Conservation (phyloP, 2,329 filamentous ascomycete species). For the Botrytis fragariae region DNA sequence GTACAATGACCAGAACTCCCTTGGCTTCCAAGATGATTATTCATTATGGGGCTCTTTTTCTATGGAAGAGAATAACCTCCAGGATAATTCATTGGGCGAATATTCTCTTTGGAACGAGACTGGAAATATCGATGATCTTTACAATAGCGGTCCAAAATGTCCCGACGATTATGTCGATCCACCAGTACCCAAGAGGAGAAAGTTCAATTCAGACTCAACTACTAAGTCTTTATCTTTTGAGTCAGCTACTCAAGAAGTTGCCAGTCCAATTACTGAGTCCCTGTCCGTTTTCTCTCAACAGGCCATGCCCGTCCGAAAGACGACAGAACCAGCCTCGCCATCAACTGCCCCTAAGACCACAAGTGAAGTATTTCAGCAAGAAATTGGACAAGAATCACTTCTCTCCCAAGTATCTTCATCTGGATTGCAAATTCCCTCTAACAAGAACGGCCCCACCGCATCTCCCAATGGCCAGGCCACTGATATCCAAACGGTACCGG, state of each 20-base stretch:
- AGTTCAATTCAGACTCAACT: background rate
- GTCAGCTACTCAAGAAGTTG: background rate
- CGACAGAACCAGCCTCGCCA: background rate
- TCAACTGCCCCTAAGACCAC: background rate
- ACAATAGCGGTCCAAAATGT: background rate
- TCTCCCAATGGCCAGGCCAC: background rate
- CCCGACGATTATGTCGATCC: background rate
- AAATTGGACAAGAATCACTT: background rate
- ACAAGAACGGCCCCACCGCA: background rate
- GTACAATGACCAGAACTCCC: slow-evolving; percentile 9
- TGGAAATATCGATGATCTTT: slow-evolving; percentile 2
- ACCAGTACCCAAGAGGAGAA: background rate
- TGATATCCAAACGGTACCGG: background rate
- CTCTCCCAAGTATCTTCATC: background rate
- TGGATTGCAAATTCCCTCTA: background rate
- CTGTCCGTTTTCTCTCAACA: slow-evolving; percentile 5
- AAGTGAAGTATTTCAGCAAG: background rate
- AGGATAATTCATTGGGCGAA: background rate
- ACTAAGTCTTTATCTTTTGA: background rate
- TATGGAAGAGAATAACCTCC: background rate
- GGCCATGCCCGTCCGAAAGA: background rate
- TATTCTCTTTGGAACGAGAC: background rate
- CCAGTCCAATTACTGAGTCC: slow-evolving; percentile 4
- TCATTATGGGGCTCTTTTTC: background rate
- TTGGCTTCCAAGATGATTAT: slow-evolving; percentile 12